phyloP scores from a whole-genome alignment of 2,329 filamentous ascomycete species.

The Xylariaceae sp. region DNA sequence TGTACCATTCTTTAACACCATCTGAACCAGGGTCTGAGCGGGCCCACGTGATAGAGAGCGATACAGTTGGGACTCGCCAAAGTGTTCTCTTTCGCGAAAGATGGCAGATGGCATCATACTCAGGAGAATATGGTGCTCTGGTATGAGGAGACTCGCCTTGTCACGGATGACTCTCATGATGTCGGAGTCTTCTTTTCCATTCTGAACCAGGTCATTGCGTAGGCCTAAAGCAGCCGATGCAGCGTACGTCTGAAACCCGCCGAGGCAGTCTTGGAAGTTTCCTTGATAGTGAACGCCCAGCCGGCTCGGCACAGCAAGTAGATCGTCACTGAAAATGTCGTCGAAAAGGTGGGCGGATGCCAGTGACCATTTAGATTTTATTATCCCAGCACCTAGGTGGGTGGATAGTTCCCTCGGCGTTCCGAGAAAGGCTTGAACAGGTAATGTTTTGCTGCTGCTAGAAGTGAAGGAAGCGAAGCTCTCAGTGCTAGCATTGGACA shows the following conservation, averaged over 20 bases:
- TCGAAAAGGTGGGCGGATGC: constrained; percentile 87
- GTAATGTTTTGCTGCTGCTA: constrained; percentile 51
- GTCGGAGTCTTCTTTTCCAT: constrained; percentile 85
- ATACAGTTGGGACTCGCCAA: constrained; percentile 71
- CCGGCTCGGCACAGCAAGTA: constrained; percentile 84
- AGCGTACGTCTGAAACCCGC: constrained; percentile 93
- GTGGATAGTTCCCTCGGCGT: constrained; percentile 85
- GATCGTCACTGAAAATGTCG: constrained; percentile 83
- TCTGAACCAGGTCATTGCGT: constrained; percentile 85
- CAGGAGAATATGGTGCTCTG: constrained; percentile 75
- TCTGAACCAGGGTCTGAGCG: constrained; percentile 61
- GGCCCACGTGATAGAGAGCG: constrained; percentile 71
- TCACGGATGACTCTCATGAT: constrained; percentile 84
- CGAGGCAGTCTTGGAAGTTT: constrained; percentile 94
- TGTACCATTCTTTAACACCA: constrained; percentile 69
- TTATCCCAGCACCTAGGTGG: constrained; percentile 66
- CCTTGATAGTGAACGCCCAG: constrained; percentile 89
- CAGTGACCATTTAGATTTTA: constrained; percentile 80
- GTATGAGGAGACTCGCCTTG: constrained; percentile 76
- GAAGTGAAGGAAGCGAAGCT: constrained; percentile 68
- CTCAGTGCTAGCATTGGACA: constrained; percentile 57
- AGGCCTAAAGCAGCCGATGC: constrained; percentile 88
- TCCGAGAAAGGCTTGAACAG: constrained; percentile 88
- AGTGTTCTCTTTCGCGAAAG: constrained; percentile 75
- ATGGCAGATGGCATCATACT: constrained; percentile 79